Evolutionary conservation across 805 yeast genomes (phyloP), one percentile per base, ranked within the genome.

Genomic region (Monosporozyma siamensis): DNA sequence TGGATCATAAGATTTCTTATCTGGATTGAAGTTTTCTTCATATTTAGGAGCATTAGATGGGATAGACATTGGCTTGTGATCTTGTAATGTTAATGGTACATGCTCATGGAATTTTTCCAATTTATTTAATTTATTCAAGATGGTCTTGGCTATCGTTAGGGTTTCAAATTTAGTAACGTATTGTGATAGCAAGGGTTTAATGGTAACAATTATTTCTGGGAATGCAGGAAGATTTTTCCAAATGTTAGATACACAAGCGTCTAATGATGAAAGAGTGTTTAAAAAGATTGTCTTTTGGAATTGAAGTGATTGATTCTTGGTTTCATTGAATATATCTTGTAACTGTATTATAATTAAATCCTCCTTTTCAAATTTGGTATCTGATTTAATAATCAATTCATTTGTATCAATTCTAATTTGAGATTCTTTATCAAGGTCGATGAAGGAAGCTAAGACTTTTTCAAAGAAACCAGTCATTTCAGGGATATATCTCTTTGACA

Each of bases 21-120:
- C 96, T 44, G 96, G 95, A 67, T 89, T 90, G 75, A 81, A 92
- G 70, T 88, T 87, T 56, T 87, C 97, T 66, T 90, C 97, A 61
- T 82, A 92, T 65, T 84, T 80, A 50, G 99, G 99, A 29, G 88
- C 82, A 55, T 74, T 75, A 2, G 95, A 75, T 32, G 88, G 80
- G 56, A 92, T 83, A 3, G 95, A 83, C 43, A 92, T 59, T 20
- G 95, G 87, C 56, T 75, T 77, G 67, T 89, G 97, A 6, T 75
- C 67, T 66, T 92, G 99, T 48, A 92, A 71, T 12, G 77, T 68
- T 53, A 92, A 72, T 44, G 97, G 96, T 44, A 60, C 67, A 46
- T 84, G 75, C 40, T 71, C 77, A 30, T 70, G 67, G 48, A 80
- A 69, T 44, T 69, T 73, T 38, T 60, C 48, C 30, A 82, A 59